phyloP scores from a whole-genome alignment of 164 flowering plant species.

The Liquidambar formosana region DNA sequence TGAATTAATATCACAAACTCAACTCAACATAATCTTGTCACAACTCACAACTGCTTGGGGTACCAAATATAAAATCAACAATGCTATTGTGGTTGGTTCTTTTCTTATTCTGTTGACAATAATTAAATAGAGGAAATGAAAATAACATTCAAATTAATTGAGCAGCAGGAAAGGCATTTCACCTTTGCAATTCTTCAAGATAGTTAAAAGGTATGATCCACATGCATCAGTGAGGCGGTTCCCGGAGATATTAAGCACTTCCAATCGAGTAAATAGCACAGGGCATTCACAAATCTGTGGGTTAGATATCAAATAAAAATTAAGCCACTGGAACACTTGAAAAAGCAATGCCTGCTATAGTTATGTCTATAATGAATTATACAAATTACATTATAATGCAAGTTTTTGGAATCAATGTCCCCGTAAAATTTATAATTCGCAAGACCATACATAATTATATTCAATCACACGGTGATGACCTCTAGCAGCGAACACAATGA shows the following conservation, averaged over 20 bases:
- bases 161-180: slow-evolving; percentile 2
- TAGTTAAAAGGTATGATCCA: slow-evolving; percentile 78
- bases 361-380: too few species aligned
- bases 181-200: slow-evolving; percentile 83
- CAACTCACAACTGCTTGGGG: background rate
- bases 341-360: background rate
- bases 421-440: background rate
- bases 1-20: background rate
- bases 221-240: slow-evolving; percentile 96
- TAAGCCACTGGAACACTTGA: background rate
- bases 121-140: background rate
- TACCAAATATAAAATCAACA: background rate
- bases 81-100: background rate
- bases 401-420: background rate
- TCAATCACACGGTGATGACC: too few species aligned
- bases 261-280: slow-evolving; percentile 73
- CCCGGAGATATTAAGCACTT: slow-evolving; percentile 89
- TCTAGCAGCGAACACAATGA: too few species aligned
- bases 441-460: background rate
- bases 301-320: background rate
- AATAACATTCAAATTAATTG: background rate
- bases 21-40: background rate
- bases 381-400: too few species aligned
- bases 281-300: slow-evolving; percentile 92
- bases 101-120: background rate